These are phyloP conservation scores for Tetracladium marchalianum DNA, from an alignment of 495 filamentous ascomycete species.

Conservation along the genomic window DNA sequence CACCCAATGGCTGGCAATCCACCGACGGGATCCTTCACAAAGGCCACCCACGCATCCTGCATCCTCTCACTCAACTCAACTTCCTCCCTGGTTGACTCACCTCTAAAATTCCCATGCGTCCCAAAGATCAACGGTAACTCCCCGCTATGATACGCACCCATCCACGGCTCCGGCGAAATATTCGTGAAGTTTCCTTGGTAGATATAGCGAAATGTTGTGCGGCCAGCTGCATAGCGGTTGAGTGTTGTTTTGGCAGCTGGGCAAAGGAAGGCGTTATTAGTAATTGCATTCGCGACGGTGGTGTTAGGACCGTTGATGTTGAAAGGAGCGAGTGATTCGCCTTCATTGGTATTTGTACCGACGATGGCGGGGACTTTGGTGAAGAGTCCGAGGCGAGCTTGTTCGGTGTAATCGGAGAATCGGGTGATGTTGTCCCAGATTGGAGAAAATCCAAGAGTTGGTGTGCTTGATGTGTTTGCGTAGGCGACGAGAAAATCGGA, in stretches of 20 bases:
- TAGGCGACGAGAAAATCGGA: conserved; percentile 31
- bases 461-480: conserved; percentile 23
- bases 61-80: conserved; percentile 25
- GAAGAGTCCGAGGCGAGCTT: conserved; percentile 11
- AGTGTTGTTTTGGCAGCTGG: neutral
- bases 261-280: conserved; percentile 1
- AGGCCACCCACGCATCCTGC: conserved; percentile 27
- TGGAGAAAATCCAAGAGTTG: conserved; percentile 30
- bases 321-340: neutral
- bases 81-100: conserved; percentile 25
- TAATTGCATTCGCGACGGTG: conserved; percentile 20
- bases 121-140: conserved; percentile 34
- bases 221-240: neutral
- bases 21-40: conserved; percentile 2
- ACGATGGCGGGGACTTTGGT: conserved; percentile 1
- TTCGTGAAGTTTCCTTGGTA: conserved; percentile 29
- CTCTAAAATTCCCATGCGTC: conserved; percentile 25
- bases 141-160: conserved; percentile 32
- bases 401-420: conserved; percentile 35
- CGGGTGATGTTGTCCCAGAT: conserved; percentile 30
- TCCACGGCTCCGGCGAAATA: conserved; percentile 24
- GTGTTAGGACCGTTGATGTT: conserved; percentile 8
- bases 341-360: neutral
- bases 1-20: neutral
- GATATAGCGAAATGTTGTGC: conserved; percentile 25